A percentile compares a stretch with the other conserved stretches of the same genome.
phyloP scores from a whole-genome alignment of 2,329 filamentous ascomycete species.

The Leptographium lundbergii region DNA sequence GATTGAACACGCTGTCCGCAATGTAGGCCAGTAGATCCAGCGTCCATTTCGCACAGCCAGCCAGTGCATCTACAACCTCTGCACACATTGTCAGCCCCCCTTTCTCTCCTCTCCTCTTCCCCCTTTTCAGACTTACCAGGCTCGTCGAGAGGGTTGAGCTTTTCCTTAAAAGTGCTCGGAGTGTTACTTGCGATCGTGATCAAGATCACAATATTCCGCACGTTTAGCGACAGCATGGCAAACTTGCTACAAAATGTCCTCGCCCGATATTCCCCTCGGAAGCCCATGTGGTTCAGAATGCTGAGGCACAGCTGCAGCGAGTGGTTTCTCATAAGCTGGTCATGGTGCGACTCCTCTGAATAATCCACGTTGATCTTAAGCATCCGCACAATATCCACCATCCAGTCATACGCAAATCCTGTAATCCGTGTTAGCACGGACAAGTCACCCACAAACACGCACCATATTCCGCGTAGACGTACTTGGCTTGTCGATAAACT shows the following conservation, averaged over 20 bases:
- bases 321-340: conserved; percentile 60
- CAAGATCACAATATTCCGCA: conserved; percentile 58
- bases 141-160: conserved; percentile 49
- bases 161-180: conserved; percentile 39
- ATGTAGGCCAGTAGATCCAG: conserved; percentile 57
- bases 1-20: conserved; percentile 43
- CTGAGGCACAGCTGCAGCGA: conserved; percentile 65
- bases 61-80: conserved; percentile 62
- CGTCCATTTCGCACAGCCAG: conserved; percentile 68
- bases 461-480: conserved; percentile 8
- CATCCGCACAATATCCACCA: conserved; percentile 54
- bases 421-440: neutral
- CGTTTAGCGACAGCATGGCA: conserved; percentile 60
- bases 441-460: too few species aligned
- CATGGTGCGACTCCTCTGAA: conserved; percentile 58
- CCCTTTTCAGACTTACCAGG: conserved; percentile 29
- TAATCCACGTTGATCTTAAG: conserved; percentile 70
- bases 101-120: too few species aligned
- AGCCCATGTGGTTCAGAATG: conserved; percentile 67
- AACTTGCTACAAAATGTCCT: conserved; percentile 61
- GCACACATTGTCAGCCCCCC: neutral
- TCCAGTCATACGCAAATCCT: conserved; percentile 51
- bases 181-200: conserved; percentile 50
- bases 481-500: conserved; percentile 26
- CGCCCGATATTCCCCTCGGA: conserved; percentile 46